Conservation (phyloP, 768 basidiomycete species). For the Coprinopsis sp. region DNA sequence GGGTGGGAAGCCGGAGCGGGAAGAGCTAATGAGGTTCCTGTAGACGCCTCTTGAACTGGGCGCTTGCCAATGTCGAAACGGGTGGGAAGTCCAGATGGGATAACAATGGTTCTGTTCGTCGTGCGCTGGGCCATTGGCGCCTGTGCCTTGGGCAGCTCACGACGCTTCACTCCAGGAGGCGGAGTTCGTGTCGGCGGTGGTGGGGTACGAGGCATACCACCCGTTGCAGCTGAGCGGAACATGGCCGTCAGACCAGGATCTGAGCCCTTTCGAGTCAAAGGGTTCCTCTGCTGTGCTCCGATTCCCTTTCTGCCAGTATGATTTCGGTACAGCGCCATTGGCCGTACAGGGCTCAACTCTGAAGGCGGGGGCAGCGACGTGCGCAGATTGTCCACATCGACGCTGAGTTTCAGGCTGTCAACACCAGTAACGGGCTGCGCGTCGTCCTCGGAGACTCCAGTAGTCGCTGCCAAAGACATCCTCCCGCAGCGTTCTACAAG, state of each 20-base stretch:
- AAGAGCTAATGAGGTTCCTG: neutral
- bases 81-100: neutral
- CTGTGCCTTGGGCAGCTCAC: too few relatives aligned
- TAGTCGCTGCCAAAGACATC: too few relatives aligned
- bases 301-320: neutral
- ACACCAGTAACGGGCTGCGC: too few relatives aligned
- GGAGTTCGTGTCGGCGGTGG: too few relatives aligned
- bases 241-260: neutral
- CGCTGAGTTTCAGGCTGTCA: neutral
- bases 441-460: too few relatives aligned
- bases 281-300: neutral
- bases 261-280: neutral
- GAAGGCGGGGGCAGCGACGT: neutral
- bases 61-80: neutral
- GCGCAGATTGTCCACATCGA: neutral
- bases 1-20: neutral
- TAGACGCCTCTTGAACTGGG: neutral
- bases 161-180: too few relatives aligned
- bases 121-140: neutral
- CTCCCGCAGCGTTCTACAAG: too few relatives aligned
- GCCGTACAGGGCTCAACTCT: neutral
- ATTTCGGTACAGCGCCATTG: neutral
- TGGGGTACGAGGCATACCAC: neutral
- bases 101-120: neutral
- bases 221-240: neutral